Conservation (phyloP, 768 basidiomycete species). For the Butyriboletus loyo region DNA sequence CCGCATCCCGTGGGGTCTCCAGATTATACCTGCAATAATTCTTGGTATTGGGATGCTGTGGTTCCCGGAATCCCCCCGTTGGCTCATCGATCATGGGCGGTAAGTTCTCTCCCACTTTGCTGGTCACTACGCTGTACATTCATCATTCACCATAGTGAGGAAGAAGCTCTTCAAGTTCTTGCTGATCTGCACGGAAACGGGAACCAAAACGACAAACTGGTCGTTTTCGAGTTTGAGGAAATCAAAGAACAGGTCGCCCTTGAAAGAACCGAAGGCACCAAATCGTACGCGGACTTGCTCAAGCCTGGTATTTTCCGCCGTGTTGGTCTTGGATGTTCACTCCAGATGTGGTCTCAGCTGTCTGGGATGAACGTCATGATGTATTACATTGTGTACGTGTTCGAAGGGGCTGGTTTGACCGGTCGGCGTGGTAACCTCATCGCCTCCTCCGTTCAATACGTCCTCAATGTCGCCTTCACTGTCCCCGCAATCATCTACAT, state of each 20-base stretch:
- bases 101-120: slow-evolving; percentile 14
- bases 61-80: slow-evolving; percentile 73
- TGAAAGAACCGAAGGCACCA: slow-evolving; percentile 68
- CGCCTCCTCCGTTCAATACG: slow-evolving; percentile 63
- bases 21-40: slow-evolving; percentile 74
- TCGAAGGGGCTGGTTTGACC: slow-evolving; percentile 74
- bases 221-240: slow-evolving; percentile 67
- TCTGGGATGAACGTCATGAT: slow-evolving; percentile 83
- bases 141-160: slow-evolving; percentile 23
- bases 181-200: slow-evolving; percentile 71
- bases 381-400: slow-evolving; percentile 60
- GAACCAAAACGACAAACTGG: slow-evolving; percentile 54
- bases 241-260: slow-evolving; percentile 54
- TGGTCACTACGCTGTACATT: background rate
- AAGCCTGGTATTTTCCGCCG: slow-evolving; percentile 67
- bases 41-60: slow-evolving; percentile 63
- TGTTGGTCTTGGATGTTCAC: slow-evolving; percentile 62
- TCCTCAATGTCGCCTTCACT: slow-evolving; percentile 40
- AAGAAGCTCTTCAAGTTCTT: slow-evolving; percentile 66
- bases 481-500: slow-evolving; percentile 58
- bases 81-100: slow-evolving; percentile 62
- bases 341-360: slow-evolving; percentile 81
- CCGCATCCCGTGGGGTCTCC: slow-evolving; percentile 78
- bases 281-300: slow-evolving; percentile 64
- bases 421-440: slow-evolving; percentile 73